These are phyloP conservation scores for Sphagnum tenellum DNA, from an alignment of 225 moss, liverwort and hornwort genomes.

Conservation along the genomic window DNA sequence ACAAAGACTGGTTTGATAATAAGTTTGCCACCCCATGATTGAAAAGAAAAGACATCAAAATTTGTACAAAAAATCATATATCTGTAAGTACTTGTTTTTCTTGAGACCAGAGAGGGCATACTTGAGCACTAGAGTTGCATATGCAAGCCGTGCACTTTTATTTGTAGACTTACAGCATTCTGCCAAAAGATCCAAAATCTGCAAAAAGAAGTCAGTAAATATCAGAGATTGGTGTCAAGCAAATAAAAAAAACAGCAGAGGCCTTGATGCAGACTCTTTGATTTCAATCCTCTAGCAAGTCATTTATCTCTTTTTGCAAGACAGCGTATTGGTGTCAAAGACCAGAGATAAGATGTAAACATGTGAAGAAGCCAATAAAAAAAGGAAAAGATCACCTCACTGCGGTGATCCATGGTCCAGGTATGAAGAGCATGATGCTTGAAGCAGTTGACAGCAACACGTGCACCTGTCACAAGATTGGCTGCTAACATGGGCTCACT, in stretches of 20 bases:
- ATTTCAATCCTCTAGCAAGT: no score
- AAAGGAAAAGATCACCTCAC: constrained; percentile 40
- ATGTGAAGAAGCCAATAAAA: no score
- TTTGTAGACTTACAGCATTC: constrained; percentile 69
- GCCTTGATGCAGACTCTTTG: no score
- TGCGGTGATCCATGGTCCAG: constrained; percentile 64
- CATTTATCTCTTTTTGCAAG: no score
- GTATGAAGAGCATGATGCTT: constrained; percentile 59
- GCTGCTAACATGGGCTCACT: constrained; percentile 47
- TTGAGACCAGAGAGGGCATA: constrained; percentile 17
- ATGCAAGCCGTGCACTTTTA: constrained; percentile 81
- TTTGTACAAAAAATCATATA: no score
- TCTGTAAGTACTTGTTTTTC: no score
- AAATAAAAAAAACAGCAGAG: neutral
- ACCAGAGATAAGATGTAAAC: no score
- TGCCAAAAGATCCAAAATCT: constrained; percentile 86
- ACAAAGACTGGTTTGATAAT: no score
- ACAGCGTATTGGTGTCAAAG: no score
- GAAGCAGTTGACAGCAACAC: constrained; percentile 76
- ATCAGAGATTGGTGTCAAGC: neutral
- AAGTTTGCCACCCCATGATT: no score
- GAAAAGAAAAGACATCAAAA: no score
- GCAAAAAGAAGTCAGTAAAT: constrained; percentile 2
- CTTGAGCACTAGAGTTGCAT: constrained; percentile 82
- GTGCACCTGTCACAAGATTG: constrained; percentile 77